A percentile compares a stretch with the other conserved stretches of the same genome.
phyloP scores from a whole-genome alignment of 768 basidiomycete species.

The Saitozyma sp. region DNA sequence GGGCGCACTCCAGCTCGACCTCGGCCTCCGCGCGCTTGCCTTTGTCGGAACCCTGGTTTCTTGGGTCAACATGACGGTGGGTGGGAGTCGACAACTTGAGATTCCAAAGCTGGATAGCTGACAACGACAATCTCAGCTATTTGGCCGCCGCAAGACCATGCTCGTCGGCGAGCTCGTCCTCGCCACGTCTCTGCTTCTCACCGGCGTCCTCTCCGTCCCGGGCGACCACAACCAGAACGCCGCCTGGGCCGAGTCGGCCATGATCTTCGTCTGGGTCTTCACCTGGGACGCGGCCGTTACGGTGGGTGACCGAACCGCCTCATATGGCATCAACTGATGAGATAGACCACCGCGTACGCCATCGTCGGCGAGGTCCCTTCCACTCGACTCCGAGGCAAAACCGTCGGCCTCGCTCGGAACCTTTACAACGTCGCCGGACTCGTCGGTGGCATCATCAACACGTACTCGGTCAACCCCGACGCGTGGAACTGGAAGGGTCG shows the following conservation, averaged over 20 bases:
- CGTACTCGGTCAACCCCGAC: conserved; percentile 16
- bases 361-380: conserved; percentile 19
- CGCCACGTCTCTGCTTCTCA: conserved; percentile 40
- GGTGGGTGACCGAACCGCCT: not conserved
- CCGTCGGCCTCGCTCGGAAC: conserved; percentile 29
- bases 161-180: conserved; percentile 10
- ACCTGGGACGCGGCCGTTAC: conserved; percentile 4
- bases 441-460: conserved; percentile 25
- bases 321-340: not conserved
- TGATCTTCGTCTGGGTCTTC: conserved; percentile 11
- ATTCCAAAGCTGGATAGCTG: not conserved
- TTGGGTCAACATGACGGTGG: conserved; percentile 1
- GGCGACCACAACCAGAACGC: not conserved
- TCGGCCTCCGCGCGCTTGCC: not conserved
- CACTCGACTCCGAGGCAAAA: conserved; percentile 32
- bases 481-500: conserved; percentile 28
- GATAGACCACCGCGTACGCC: conserved; percentile 10
- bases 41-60: not conserved
- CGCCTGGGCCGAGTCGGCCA: conserved; percentile 13
- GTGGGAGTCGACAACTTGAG: not conserved
- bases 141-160: not conserved
- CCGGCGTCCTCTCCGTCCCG: conserved; percentile 18
- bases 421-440: conserved; percentile 23
- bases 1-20: conserved; percentile 21
- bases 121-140: not conserved